Evolutionary conservation across 352 stramenopile genomes (phyloP).

Genomic region (Phytophthora sansomeana): DNA sequence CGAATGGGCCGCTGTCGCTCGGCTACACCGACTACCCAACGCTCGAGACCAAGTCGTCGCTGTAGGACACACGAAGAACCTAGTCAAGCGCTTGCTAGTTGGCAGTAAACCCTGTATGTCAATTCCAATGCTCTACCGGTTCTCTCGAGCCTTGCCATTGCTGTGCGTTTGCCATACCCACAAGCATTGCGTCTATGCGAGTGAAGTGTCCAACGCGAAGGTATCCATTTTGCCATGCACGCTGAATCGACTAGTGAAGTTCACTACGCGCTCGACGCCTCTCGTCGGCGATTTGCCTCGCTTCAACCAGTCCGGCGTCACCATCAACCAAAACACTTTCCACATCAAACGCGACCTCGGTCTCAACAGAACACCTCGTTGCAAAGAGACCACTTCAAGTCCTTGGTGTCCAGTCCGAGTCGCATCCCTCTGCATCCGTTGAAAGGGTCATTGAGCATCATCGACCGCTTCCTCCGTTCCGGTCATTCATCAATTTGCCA

Average conservation of each 20-base stretch:
- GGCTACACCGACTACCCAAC: slow-evolving; percentile 61
- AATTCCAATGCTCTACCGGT: too few relatives aligned
- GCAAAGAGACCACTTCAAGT: not conserved
- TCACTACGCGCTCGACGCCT: slow-evolving; percentile 4
- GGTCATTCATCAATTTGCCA: slow-evolving; percentile 7
- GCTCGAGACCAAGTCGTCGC: slow-evolving; percentile 46
- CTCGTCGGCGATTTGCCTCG: slow-evolving; percentile 1
- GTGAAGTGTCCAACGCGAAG: slow-evolving; percentile 15
- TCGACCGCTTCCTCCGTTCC: not conserved
- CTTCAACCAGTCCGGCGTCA: slow-evolving; percentile 1
- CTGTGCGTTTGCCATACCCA: slow-evolving; percentile 10
- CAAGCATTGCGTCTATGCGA: not conserved
- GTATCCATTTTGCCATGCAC: slow-evolving; percentile 6
- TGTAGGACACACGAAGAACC: slow-evolving; percentile 11
- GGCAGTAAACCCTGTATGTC: not conserved
- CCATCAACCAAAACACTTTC: not conserved
- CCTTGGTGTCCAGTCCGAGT: not conserved
- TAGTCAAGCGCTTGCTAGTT: slow-evolving; percentile 1
- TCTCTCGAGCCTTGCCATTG: not conserved
- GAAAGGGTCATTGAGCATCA: not conserved
- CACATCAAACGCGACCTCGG: not conserved
- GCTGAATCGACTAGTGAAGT: slow-evolving; percentile 15
- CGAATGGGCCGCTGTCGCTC: slow-evolving; percentile 24
- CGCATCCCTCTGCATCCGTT: slow-evolving; percentile 7
- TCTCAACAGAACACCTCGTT: not conserved